Conservation (phyloP, 192 early-diverging fungal species). For the Linnemannia schmuckeri region DNA sequence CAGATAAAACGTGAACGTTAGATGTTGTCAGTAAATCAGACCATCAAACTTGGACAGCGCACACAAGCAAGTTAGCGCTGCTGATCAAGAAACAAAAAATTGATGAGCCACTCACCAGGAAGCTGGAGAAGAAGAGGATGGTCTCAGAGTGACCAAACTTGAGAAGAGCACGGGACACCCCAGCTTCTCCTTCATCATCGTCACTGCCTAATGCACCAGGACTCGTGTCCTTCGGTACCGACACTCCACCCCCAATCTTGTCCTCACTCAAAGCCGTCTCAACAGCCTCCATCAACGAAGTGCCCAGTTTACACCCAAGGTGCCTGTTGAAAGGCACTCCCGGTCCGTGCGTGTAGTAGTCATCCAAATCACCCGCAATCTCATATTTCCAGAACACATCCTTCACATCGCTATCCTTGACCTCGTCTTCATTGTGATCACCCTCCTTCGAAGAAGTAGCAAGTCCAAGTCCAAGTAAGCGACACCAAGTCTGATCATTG, state of each 20-base stretch:
- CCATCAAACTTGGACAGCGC: too few species aligned
- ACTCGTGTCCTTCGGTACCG: not conserved
- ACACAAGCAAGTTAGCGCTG: too few species aligned
- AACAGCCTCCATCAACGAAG: constrained; percentile 18
- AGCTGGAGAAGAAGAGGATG: constrained; percentile 42
- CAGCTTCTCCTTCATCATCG: not conserved
- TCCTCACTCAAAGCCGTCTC: constrained; percentile 4
- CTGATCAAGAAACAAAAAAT: too few species aligned
- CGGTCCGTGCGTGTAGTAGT: constrained; percentile 38
- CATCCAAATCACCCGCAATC: constrained; percentile 32
- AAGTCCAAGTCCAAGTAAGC: not conserved
- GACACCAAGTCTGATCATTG: constrained; percentile 47
- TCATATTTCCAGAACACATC: constrained; percentile 20
- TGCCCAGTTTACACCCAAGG: constrained; percentile 34
- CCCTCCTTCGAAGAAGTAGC: too few species aligned
- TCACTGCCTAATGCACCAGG: not conserved
- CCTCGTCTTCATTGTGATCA: too few species aligned
- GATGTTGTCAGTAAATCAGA: too few species aligned
- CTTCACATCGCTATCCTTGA: not conserved
- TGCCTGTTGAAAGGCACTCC: constrained; percentile 48
- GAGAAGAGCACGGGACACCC: constrained; percentile 18
- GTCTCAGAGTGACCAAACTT: constrained; percentile 55
- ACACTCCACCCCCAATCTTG: not conserved
- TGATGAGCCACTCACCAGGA: constrained; percentile 27
- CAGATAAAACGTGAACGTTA: not conserved